Percentiles rank a stretch among this genome's conserved stretches.
phyloP scores from a whole-genome alignment of 1,284 basidiomycete genomes.

The Lentinula novae-zelandiae region DNA sequence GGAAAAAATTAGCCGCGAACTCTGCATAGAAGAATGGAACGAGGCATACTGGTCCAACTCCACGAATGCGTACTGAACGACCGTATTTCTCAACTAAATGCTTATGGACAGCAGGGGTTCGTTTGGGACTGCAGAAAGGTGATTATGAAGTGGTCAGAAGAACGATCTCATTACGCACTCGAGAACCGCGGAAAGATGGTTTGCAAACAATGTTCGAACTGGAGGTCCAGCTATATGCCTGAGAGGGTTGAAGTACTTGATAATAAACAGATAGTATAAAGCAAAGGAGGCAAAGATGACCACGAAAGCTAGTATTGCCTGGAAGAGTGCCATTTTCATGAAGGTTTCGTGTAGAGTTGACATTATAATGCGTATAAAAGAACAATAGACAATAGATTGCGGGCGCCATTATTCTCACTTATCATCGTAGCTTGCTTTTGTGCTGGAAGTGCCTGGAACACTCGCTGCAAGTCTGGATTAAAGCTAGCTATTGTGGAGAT shows the following conservation, averaged over 20 bases:
- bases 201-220: conserved; percentile 40
- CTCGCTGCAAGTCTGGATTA: background rate
- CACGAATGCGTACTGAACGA: conserved; percentile 57
- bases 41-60: conserved; percentile 55
- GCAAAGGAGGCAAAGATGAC: conserved; percentile 21
- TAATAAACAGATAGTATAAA: conserved; percentile 31
- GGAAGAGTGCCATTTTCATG: background rate
- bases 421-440: background rate
- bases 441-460: background rate
- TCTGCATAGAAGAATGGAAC: background rate
- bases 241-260: conserved; percentile 48
- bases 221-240: conserved; percentile 57
- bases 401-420: background rate
- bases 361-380: background rate
- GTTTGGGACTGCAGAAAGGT: conserved; percentile 40
- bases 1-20: background rate
- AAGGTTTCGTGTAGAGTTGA: background rate
- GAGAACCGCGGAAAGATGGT: conserved; percentile 52
- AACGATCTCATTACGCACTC: conserved; percentile 41
- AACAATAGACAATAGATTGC: background rate
- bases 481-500: background rate
- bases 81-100: conserved; percentile 50
- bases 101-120: conserved; percentile 53
- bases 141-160: background rate
- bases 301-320: background rate